A percentile compares a stretch with the other conserved stretches of the same genome.
Evolutionary conservation across 2,329 filamentous ascomycete genomes (phyloP).

Genomic region (Daldinia sp.): DNA sequence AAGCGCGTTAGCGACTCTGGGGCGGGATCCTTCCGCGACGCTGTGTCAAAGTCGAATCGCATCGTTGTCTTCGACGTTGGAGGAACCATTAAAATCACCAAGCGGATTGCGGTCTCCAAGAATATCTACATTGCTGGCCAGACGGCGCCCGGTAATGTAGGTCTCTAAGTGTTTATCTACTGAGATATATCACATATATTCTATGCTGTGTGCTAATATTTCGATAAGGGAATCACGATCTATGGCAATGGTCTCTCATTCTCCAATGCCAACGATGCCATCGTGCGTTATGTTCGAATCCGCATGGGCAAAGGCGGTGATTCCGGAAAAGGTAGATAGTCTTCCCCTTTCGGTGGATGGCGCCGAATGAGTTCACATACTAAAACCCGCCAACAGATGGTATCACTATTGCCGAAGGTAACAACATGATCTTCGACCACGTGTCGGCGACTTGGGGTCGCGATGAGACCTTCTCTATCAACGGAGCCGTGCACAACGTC

Average conservation of each 20-base stretch:
- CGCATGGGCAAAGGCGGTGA: slow-evolving; percentile 64
- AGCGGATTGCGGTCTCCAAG: slow-evolving; percentile 60
- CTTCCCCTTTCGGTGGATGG: background rate
- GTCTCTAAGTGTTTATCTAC: background rate
- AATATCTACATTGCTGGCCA: slow-evolving; percentile 64
- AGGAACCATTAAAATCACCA: slow-evolving; percentile 62
- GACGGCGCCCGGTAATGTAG: slow-evolving; percentile 60
- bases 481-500: slow-evolving; percentile 60
- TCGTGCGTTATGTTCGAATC: slow-evolving; percentile 67
- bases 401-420: slow-evolving; percentile 64
- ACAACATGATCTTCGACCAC: slow-evolving; percentile 69
- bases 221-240: slow-evolving; percentile 58
- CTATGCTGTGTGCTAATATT: background rate
- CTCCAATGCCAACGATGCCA: slow-evolving; percentile 64
- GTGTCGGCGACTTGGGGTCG: slow-evolving; percentile 66
- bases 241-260: slow-evolving; percentile 68
- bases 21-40: slow-evolving; percentile 63
- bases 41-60: slow-evolving; percentile 60
- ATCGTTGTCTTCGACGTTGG: slow-evolving; percentile 64
- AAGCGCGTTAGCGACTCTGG: slow-evolving; percentile 56
- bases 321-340: slow-evolving; percentile 58
- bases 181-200: background rate
- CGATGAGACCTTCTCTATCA: slow-evolving; percentile 67
- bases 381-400: slow-evolving; percentile 53
- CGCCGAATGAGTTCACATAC: background rate